A percentile compares a stretch with the other conserved stretches of the same genome.
phyloP scores from a whole-genome alignment of 306 rosid genomes.

The Morella rubra region DNA sequence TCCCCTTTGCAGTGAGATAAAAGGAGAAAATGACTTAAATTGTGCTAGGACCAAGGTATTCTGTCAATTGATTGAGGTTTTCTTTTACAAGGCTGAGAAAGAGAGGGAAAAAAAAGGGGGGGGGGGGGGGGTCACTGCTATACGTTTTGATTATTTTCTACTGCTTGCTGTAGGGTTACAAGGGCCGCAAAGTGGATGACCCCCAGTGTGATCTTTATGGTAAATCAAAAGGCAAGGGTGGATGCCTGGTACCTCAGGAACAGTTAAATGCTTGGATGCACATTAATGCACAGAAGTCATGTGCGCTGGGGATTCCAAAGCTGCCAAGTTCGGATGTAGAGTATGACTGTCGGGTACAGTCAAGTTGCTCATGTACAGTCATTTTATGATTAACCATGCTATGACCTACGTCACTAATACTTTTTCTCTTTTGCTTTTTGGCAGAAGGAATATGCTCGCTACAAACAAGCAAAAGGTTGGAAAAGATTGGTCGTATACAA shows the following conservation, averaged over 20 bases:
- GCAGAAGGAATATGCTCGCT: constrained; percentile 67
- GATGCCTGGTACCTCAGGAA: constrained; percentile 65
- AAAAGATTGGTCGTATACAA: constrained; percentile 68
- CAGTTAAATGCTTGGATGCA: constrained; percentile 73
- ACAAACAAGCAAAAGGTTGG: constrained; percentile 56
- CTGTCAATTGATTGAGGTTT: constrained; percentile 2
- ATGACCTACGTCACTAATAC: background rate
- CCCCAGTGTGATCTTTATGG: constrained; percentile 28
- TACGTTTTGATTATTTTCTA: background rate
- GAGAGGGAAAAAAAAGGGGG: too few species aligned
- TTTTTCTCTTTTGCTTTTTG: constrained; percentile 7
- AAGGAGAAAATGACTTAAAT: constrained; percentile 37
- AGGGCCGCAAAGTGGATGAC: constrained; percentile 61
- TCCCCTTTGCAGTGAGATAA: constrained; percentile 26
- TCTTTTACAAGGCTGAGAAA: background rate
- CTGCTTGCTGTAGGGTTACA: constrained; percentile 49
- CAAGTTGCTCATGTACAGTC: constrained; percentile 12
- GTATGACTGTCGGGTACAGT: constrained; percentile 62
- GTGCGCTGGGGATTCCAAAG: constrained; percentile 41
- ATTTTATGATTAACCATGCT: background rate
- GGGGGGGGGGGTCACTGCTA: background rate
- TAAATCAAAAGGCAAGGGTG: constrained; percentile 35
- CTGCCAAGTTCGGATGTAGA: constrained; percentile 44
- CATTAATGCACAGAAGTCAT: constrained; percentile 55
- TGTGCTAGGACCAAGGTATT: constrained; percentile 66